Evolutionary conservation across 345 rosid species (phyloP), one percentile per base, ranked within the genome.

Genomic region (Angophora floribunda): DNA sequence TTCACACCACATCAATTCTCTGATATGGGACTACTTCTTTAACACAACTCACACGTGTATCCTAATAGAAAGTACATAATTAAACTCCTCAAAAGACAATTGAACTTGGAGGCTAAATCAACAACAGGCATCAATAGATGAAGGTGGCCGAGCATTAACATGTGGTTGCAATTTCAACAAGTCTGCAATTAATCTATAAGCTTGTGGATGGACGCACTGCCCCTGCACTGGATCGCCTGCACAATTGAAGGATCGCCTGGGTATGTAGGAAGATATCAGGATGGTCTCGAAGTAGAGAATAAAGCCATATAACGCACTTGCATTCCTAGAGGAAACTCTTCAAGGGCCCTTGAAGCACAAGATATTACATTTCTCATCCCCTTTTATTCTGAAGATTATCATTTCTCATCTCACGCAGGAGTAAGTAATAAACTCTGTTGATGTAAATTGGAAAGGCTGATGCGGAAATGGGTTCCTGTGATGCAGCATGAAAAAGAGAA

Each of bases 361-460:
- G 49, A 87, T 84, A 28, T 53, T 17, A 21, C 52, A 70, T 67
- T 59, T 88, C 52, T 67, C 57, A 84, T 86, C 78, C 52, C 75
- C 59, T 87, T 70, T 75, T 26, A 47, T 6, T 49, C n/a, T 17
- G 26, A 44, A 70, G 47, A 70, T 70, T 36, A 47, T 32, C 14
- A 12, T 7, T 32, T 53, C 51, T 53, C 79, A 97, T 93, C 99
- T 95, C 88, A 95, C 88, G 9, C 93, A 86, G 12, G 98, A 95
- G 92, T 96, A 95, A 52, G 95, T 93, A 52, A 94, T 92, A 89
- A 97, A 97, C 90, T 98, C 99, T 87, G 86, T 89, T 16, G 98
- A 97, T 7, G 98, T 97, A 90, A 98, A 97, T 86, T 97, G 98
- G 91, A 95, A 97, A 4, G 94, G 98, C 65, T 96, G 99, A 84